Base-by-base conservation (phyloP, 768 basidiomycete species). In the Amanita inopinata region DNA sequence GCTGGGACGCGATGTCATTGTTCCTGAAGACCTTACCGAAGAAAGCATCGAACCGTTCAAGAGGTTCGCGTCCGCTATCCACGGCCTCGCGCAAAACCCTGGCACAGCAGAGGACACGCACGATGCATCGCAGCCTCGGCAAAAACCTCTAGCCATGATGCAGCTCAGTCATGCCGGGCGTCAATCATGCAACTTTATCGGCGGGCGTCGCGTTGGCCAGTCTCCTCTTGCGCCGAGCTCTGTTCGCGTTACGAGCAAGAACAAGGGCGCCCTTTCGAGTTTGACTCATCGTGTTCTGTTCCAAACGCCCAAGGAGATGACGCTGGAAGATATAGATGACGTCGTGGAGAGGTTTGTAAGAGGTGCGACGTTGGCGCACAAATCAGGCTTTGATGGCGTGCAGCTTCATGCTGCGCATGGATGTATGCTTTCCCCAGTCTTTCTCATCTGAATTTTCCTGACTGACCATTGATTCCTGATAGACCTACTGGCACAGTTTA, bases 341-440 rank as follows among this genome's bases (percentile, higher is more conserved):
- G 71, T 79, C 4, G 70, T 88, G 0, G 62, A 66, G 1, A 63
- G 60, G 5, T 97, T 94, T 52, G 70, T 83, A 2, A 61, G 63
- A 30, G 86, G 81, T 4, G 86, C 90, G 0, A 53, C 60, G 31
- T 51, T 85, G 23, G 88, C 87, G 6, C 57, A 67, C 12, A 56
- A 71, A 40, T 63, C 81, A 30, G 88, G 87, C 0, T 93, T 91
- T 56, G 87, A 94, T 48, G 92, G 93, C 0, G 63, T 94, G 3
- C 76, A 96, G 53, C 48, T 97, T 7, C 93, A 96, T 56, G 82
- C 69, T 18, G 81, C 81, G 1, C 90, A 93, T 59, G 90, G 90
- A 27, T 92, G 84, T 88, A 42, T 59, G 84, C 74, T 3, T 23
- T 14, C 14, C 46, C 2, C 9, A 11, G 17, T 15, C 23, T 15